Evolutionary conservation across 805 yeast genomes (phyloP).

Genomic region (Lachancea cidri): DNA sequence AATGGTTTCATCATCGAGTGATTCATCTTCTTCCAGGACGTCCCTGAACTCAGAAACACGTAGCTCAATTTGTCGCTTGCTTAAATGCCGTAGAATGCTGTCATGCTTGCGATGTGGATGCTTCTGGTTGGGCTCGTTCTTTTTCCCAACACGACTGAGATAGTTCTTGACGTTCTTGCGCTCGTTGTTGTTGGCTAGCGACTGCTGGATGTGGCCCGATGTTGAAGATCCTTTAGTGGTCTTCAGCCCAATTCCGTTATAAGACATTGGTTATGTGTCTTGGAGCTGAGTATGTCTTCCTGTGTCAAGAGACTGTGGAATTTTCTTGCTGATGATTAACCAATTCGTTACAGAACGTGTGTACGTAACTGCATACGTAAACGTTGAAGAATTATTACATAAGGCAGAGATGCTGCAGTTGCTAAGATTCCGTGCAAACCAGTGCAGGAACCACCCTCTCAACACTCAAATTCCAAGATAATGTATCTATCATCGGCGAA

Average conservation of each 20-base stretch:
- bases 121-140: constrained; percentile 1
- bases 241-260: constrained; percentile 29
- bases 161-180: constrained; percentile 7
- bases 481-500: constrained; percentile 27
- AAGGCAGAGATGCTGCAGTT: too few species aligned
- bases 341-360: too few species aligned
- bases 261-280: constrained; percentile 18
- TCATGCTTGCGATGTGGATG: constrained; percentile 6
- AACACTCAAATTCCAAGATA: constrained; percentile 29
- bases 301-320: too few species aligned
- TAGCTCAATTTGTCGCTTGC: constrained; percentile 25
- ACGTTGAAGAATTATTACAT: background rate
- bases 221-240: constrained; percentile 33
- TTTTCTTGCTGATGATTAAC: too few species aligned
- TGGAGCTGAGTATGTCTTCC: too few species aligned
- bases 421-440: background rate
- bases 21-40: constrained; percentile 19
- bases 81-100: constrained; percentile 15
- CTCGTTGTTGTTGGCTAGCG: constrained; percentile 20
- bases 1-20: constrained; percentile 15
- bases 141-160: constrained; percentile 9
- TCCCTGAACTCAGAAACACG: constrained; percentile 27
- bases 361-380: too few species aligned
- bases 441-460: background rate
- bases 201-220: constrained; percentile 31